Base-by-base conservation (phyloP, 2,329 filamentous ascomycete genomes). In the Phoma sp. region DNA sequence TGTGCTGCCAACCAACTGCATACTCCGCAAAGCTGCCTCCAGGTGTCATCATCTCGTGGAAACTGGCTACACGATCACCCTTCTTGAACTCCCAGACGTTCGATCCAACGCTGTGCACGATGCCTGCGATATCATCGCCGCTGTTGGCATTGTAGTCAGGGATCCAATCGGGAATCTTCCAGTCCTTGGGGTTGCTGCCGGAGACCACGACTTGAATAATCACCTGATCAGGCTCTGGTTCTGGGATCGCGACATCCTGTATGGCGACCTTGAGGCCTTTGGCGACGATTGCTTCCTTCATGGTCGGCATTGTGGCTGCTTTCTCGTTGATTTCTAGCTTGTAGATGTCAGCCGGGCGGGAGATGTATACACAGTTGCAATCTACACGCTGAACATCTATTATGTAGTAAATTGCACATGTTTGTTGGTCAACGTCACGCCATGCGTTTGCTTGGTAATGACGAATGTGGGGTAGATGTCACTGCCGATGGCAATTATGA, bases 21-120 rank as follows among this genome's bases (percentile, higher is more conserved):
- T 87, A 88, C 64, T 88, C 85, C 3, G 85, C 86, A 56, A 81
- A 89, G 7, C 77, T 79, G 2, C 86, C 86, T 32, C 78, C 66
- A 0, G 79, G 75, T 0, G 73, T 72, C 38, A 71, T 61, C 78
- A 87, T 86, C 57, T 83, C 74, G 58, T 81, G 79, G 73, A 85
- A 84, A 3, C 80, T 82, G 7, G 81, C 80, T 1, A 86, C 83
- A 13, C 82, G 79, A 68, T 86, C 83, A 29, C 83, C 84, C 0
- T 74, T 72, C 56, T 80, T 80, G 77, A 86, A 86, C 60, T 85
- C 84, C 51, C 71, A 79, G 2, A 87, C 84, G 33, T 81, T 76
- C 36, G 75, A 65, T 18, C 85, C 85, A 22, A 86, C 81, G 54
- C 78, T 75, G 59, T 84, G 77, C 7, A 87, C 78, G 25, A 80